phyloP scores from a whole-genome alignment of 2,329 filamentous ascomycete species.

The Fusarium solani-melongenae region DNA sequence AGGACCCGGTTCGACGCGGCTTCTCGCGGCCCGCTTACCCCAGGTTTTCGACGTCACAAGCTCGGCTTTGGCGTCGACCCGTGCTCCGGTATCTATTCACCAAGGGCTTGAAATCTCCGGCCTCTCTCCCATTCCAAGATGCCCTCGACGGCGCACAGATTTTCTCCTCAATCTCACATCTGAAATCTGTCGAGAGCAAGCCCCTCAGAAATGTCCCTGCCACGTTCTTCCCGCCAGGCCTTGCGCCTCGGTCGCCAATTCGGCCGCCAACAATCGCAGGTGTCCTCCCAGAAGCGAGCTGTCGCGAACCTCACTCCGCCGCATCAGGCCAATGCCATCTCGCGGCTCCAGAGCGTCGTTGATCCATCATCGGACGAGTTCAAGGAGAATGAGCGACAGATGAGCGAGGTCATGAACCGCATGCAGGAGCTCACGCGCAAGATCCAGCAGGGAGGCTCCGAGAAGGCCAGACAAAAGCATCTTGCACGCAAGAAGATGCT shows the following conservation, averaged over 20 bases:
- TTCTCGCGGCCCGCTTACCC: slow-evolving; percentile 41
- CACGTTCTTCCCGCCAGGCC: slow-evolving; percentile 59
- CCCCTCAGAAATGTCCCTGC: slow-evolving; percentile 56
- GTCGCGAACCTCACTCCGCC: slow-evolving; percentile 83
- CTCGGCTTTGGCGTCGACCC: slow-evolving; percentile 37
- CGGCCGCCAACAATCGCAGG: slow-evolving; percentile 51
- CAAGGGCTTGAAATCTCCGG: slow-evolving; percentile 18
- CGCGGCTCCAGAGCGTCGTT: slow-evolving; percentile 78
- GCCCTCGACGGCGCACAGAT: slow-evolving; percentile 3
- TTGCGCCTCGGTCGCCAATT: slow-evolving; percentile 52
- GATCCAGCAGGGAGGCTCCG: slow-evolving; percentile 80
- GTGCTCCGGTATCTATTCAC: slow-evolving; percentile 18
- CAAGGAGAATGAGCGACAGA: slow-evolving; percentile 81
- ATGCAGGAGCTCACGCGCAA: slow-evolving; percentile 77
- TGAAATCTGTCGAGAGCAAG: slow-evolving; percentile 5
- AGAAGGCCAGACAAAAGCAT: slow-evolving; percentile 89
- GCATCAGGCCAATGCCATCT: slow-evolving; percentile 85
- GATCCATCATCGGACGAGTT: slow-evolving; percentile 83
- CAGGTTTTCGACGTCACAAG: slow-evolving; percentile 45
- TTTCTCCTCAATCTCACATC: slow-evolving; percentile 1
- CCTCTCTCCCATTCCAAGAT: slow-evolving; percentile 14
- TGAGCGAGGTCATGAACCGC: slow-evolving; percentile 77
- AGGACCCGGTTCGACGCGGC: slow-evolving; percentile 34
- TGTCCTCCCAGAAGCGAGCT: slow-evolving; percentile 47
- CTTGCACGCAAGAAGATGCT: slow-evolving; percentile 92